Evolutionary conservation across 495 filamentous ascomycete species (phyloP), one percentile per base, ranked within the genome.

Genomic region (Podospora fimiseda): DNA sequence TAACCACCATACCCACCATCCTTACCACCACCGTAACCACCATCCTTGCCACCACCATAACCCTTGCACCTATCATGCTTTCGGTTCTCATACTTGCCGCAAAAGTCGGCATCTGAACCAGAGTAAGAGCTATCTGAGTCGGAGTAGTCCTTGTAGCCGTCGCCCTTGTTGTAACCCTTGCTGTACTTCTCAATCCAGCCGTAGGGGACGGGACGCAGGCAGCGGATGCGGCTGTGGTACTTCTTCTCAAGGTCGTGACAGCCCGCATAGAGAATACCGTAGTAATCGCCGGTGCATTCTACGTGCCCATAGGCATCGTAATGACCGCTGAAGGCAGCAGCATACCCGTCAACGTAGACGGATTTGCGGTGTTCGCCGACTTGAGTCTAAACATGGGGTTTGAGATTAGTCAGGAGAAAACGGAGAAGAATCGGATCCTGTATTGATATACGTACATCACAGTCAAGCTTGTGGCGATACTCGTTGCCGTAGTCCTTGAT

Each of bases 361-460:
- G 58, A 60, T 49, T 60, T 48, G 19, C 47, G 53, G 38, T 55
- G 24, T 8, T 57, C 54, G 36, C 40, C 38, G 20, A 60, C 27
- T 16, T 33, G 42, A 22, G 49, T 51, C 49, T 44, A 52, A 3
- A n/a, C 19, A 38, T 27, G 38, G 37, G 18, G 4, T n/a, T 16
- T 43, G 27, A n/a, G n/a, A n/a, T 43, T 41, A 14, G 43, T 20
- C 46, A 42, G 30, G 24, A 40, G 24, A 42, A 9, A 9, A n/a
- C 13, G 13, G n/a, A n/a, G n/a, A n/a, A n/a, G n/a, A n/a, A n/a
- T n/a, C n/a, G n/a, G n/a, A n/a, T n/a, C n/a, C n/a, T n/a, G n/a
- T n/a, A n/a, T n/a, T n/a, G n/a, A n/a, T n/a, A n/a, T n/a, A 46
- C 58, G 23, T 43, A 60, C 54, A 51, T 60, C 58, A 23, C 58